Conservation (phyloP, 208 protist genomes). For the Vickermania spadyakhi region DNA sequence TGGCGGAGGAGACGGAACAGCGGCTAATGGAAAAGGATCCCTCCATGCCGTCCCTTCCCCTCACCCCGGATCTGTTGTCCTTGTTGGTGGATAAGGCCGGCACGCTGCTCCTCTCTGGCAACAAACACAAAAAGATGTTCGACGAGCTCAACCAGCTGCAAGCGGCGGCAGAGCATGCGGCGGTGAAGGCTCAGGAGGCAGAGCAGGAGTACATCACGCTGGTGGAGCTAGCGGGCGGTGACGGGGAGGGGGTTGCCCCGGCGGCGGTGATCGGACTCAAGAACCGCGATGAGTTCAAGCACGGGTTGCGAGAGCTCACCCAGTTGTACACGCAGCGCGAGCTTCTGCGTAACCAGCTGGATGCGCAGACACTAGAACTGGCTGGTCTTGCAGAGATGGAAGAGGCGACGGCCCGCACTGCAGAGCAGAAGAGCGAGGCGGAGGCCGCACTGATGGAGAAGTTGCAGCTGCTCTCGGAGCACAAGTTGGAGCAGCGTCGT, state of each 20-base stretch:
- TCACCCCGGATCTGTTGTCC: constrained; percentile 50
- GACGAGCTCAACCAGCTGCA: constrained; percentile 25
- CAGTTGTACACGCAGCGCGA: constrained; percentile 35
- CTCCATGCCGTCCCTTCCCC: constrained; percentile 6
- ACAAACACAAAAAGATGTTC: constrained; percentile 17
- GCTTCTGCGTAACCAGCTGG: constrained; percentile 23
- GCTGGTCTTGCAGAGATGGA: constrained; percentile 26
- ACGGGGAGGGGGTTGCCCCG: constrained; percentile 8
- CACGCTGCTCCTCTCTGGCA: constrained; percentile 21
- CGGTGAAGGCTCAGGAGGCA: constrained; percentile 6
- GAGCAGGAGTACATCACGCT: constrained; percentile 15
- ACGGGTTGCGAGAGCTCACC: constrained; percentile 13
- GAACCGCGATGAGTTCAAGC: constrained; percentile 23
- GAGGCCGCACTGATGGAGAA: constrained; percentile 41
- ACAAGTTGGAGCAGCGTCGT: constrained; percentile 22
- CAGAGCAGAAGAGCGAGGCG: constrained; percentile 42
- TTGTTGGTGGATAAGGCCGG: constrained; percentile 39
- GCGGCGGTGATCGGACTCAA: constrained; percentile 6
- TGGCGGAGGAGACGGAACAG: constrained; percentile 14
- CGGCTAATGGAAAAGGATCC: not conserved
- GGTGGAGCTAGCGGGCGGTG: constrained; percentile 20
- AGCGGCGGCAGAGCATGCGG: constrained; percentile 9
- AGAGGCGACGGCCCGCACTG: constrained; percentile 34
- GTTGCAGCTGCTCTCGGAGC: constrained; percentile 27
- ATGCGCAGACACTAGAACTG: constrained; percentile 33